These are phyloP conservation scores for Eucalyptus victrix DNA, from an alignment of 345 rosid genomes.

Conservation along the genomic window DNA sequence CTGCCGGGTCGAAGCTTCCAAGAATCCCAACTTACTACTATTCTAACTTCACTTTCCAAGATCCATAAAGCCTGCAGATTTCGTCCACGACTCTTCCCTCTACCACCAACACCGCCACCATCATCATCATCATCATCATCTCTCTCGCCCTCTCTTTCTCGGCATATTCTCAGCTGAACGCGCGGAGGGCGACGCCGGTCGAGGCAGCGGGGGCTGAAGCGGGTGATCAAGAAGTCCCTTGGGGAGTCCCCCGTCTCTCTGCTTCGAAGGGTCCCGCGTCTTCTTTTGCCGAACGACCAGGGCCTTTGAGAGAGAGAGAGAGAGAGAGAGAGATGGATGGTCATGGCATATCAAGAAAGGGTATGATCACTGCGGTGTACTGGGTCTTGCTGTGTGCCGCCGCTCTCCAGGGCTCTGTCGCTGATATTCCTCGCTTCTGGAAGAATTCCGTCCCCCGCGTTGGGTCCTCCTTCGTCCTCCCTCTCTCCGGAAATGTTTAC, in stretches of 20 bases:
- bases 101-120: background rate
- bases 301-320: background rate
- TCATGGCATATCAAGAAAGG: background rate
- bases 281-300: background rate
- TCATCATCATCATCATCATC: too few relatives aligned
- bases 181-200: background rate
- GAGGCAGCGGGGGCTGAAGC: background rate
- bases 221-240: background rate
- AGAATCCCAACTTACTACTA: background rate
- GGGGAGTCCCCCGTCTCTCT: background rate
- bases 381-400: background rate
- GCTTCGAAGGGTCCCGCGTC: background rate
- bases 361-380: background rate
- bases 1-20: background rate
- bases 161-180: background rate
- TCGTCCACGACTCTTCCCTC: background rate
- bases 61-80: background rate
- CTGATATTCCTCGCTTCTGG: constrained; percentile 1
- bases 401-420: constrained; percentile 5
- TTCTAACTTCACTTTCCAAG: background rate
- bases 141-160: background rate
- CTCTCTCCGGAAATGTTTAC: constrained; percentile 68
- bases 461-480: constrained; percentile 51
- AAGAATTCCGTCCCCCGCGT: background rate
- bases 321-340: background rate